Base-by-base conservation (phyloP, 2,329 filamentous ascomycete species). In the Pestalotiopsis sp. region DNA sequence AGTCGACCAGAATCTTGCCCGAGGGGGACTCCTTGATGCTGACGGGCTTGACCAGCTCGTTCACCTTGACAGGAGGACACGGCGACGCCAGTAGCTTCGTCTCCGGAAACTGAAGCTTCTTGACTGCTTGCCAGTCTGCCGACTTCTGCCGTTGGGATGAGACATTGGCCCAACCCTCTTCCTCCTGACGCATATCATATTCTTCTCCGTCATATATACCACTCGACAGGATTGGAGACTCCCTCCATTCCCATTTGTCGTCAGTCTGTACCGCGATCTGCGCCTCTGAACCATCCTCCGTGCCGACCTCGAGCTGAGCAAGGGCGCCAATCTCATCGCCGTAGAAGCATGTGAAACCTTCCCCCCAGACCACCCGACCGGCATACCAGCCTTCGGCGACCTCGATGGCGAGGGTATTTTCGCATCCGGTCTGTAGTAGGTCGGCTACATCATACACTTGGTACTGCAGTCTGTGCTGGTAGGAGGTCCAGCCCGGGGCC, bases 301-400 rank as follows among this genome's bases (percentile, higher is more conserved):
- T 7, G 31, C 66, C 65, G 2, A 76, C 66, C 67, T 76, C 74
- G 4, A 77, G 70, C 69, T 76, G 75, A 5, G 75, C 74, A n/a
- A 75, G 62, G 4, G 74, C 41, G 4, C 66, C 74, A 20, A 74
- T 67, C 27, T 71, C 69, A 58, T 75, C 69, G 1, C 74, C 75
- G 27, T 74, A 76, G 17, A 72, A 63, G 61, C 61, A 64, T 20
- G 27, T 39, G 12, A 39, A 9, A 38, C 74, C 71, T 85, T 85
- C 6, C 69, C 61, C 62, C 38, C 71, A 81, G 13, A 78, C 77
- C 4, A 85, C 75, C 6, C 82, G 77, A 4, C 83, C 82, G 12
- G 79, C 74, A 64, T 82, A 88, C 86, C 86, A 89, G 0, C 86
- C 86, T 72, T 87, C 85, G 2, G 79, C 84, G 4, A 87, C 83